phyloP scores from a whole-genome alignment of 2,329 filamentous ascomycete species.

The Colletotrichum sansevieriae region DNA sequence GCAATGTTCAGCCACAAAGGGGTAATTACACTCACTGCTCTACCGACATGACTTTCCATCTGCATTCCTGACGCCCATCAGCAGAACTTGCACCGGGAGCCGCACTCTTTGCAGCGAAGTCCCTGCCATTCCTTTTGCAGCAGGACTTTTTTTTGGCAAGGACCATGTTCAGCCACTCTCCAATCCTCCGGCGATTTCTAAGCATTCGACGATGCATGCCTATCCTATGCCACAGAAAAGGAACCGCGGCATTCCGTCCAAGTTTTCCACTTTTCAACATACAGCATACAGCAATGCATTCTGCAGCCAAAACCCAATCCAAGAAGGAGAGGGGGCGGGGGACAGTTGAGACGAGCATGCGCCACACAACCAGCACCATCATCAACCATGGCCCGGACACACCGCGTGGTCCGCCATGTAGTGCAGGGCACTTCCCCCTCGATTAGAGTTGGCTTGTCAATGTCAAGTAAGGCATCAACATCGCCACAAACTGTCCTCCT shows the following conservation, averaged over 20 bases:
- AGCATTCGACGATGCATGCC: neutral
- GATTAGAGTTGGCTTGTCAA: constrained; percentile 22
- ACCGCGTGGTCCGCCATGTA: constrained; percentile 15
- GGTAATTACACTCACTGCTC: too few species aligned
- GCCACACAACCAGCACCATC: neutral
- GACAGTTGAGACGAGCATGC: neutral
- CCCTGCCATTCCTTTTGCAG: neutral
- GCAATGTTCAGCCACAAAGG: too few species aligned
- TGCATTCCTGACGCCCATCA: neutral
- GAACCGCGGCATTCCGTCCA: neutral
- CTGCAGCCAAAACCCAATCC: too few species aligned
- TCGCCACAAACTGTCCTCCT: constrained; percentile 7
- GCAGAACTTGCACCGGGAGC: neutral
- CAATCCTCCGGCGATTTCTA: neutral
- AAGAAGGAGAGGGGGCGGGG: too few species aligned
- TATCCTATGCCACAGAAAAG: too few species aligned
- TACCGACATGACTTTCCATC: neutral
- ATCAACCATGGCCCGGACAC: constrained; percentile 5
- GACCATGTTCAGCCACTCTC: neutral
- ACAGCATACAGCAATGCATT: neutral
- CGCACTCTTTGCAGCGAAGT: constrained; percentile 7
- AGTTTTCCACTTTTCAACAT: constrained; percentile 7
- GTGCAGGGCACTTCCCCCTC: constrained; percentile 1
- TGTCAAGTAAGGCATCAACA: constrained; percentile 5
- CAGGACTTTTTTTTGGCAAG: neutral